A percentile compares a stretch with the other conserved stretches of the same genome.
These are phyloP conservation scores for Lumnitzera racemosa DNA, from an alignment of 345 rosid genomes.

Conservation along the genomic window DNA sequence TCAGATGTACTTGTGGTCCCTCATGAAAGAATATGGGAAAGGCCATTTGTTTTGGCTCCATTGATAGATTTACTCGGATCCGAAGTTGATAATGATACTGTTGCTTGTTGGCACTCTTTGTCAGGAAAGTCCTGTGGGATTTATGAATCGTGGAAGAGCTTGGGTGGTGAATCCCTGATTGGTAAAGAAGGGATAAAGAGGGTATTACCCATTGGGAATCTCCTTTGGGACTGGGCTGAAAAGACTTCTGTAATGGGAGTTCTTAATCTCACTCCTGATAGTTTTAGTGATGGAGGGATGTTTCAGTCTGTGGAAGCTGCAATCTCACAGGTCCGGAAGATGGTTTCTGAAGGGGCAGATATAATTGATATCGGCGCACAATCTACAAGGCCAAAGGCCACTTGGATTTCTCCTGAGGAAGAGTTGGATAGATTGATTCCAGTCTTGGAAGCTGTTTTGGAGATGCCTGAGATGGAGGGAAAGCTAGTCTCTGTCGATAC, in stretches of 20 bases:
- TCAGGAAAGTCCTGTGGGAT: constrained; percentile 44
- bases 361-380: constrained; percentile 86
- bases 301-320: constrained; percentile 60
- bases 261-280: constrained; percentile 88
- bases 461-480: constrained; percentile 81
- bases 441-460: constrained; percentile 52
- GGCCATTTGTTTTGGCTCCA: constrained; percentile 90
- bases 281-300: constrained; percentile 90
- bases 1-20: constrained; percentile 65
- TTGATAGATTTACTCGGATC: constrained; percentile 76
- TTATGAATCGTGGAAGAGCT: constrained; percentile 57
- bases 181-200: constrained; percentile 75
- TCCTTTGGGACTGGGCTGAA: constrained; percentile 72
- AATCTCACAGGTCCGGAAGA: constrained; percentile 53
- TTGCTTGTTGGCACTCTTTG: constrained; percentile 77
- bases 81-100: constrained; percentile 53
- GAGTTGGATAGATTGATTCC: constrained; percentile 71
- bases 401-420: constrained; percentile 54
- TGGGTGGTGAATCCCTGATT: constrained; percentile 68
- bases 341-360: constrained; percentile 80
- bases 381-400: constrained; percentile 84
- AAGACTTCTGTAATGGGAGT: constrained; percentile 78
- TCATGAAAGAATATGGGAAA: constrained; percentile 87
- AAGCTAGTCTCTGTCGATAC: constrained; percentile 81
- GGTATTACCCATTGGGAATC: constrained; percentile 63